phyloP scores from a whole-genome alignment of 768 basidiomycete species.

The Suillus lakei region DNA sequence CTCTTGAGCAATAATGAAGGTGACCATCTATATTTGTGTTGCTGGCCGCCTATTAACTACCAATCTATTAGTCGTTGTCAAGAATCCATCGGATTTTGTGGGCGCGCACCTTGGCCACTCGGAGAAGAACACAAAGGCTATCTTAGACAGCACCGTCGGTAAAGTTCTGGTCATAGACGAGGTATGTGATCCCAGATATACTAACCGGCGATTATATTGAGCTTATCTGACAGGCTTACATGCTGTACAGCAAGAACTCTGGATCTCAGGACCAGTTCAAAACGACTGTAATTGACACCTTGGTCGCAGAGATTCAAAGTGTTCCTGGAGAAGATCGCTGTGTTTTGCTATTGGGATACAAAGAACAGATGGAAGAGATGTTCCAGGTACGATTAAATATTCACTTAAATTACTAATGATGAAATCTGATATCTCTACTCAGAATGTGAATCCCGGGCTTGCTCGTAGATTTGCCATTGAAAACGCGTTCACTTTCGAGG shows the following conservation, averaged over 20 bases:
- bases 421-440: slow-evolving; percentile 2
- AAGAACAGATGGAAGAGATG: slow-evolving; percentile 72
- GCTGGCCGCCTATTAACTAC: background rate
- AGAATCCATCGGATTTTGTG: slow-evolving; percentile 74
- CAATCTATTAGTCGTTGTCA: slow-evolving; percentile 53
- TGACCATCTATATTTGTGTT: slow-evolving; percentile 24
- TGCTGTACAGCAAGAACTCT: slow-evolving; percentile 54
- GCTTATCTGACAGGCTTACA: slow-evolving; percentile 56
- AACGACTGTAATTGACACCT: slow-evolving; percentile 73
- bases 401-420: background rate
- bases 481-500: slow-evolving; percentile 69
- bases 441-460: slow-evolving; percentile 76
- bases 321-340: slow-evolving; percentile 73
- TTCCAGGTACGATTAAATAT: slow-evolving; percentile 56
- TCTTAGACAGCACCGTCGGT: slow-evolving; percentile 59
- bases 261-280: slow-evolving; percentile 55
- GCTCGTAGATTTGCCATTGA: slow-evolving; percentile 71
- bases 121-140: slow-evolving; percentile 66
- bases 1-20: slow-evolving; percentile 79
- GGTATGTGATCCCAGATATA: slow-evolving; percentile 34
- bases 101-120: slow-evolving; percentile 62
- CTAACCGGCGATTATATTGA: background rate
- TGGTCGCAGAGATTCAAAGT: slow-evolving; percentile 76
- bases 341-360: slow-evolving; percentile 68
- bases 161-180: slow-evolving; percentile 78